Evolutionary conservation across 2,329 filamentous ascomycete genomes (phyloP), one percentile per base, ranked within the genome.

Genomic region (Aspergillus neoniger): DNA sequence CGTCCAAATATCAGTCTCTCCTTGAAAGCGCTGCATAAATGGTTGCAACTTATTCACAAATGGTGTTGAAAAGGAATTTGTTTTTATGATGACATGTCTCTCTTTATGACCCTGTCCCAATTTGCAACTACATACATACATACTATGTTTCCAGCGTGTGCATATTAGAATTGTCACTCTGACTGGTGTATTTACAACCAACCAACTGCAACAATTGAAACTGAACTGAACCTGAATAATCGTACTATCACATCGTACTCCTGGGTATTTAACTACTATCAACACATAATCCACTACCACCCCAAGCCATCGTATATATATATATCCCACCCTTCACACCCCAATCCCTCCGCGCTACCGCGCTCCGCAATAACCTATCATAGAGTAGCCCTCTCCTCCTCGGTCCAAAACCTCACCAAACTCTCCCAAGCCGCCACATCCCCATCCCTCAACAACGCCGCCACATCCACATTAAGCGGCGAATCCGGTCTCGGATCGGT

Each of bases 381-480:
- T 56, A 43, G 8, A 55, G 60, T 36, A 43, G 41, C 79, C 60
- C 79, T 74, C 70, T 80, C 78, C 70, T 81, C 77, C 54, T 66
- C 72, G 9, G 79, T 82, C 75, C 74, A 82, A 67, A 76, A 82
- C 58, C 79, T 72, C 23, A 82, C 76, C 56, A 82, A 63, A 55
- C 78, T 77, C 67, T 82, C 80, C 69, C 75, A 80, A 1, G 71
- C 80, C 2, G 77, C 70, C 1, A 73, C 55, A 72, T 82, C 80
- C 8, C 78, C 77, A 19, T 79, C 75, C 23, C 80, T 69, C 58
- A 82, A 63, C 50, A 82, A 65, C 38, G 76, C 78, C 23, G 80
- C 79, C 6, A 82, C 73, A 69, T 82, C 80, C 9, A 81, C 76
- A 65, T 82, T 82, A 50, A 82, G 65, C 51, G 80, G 80, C 57